Evolutionary conservation across 176 grass and related monocot genomes (phyloP).

Genomic region (Cenchrus purpureus): DNA sequence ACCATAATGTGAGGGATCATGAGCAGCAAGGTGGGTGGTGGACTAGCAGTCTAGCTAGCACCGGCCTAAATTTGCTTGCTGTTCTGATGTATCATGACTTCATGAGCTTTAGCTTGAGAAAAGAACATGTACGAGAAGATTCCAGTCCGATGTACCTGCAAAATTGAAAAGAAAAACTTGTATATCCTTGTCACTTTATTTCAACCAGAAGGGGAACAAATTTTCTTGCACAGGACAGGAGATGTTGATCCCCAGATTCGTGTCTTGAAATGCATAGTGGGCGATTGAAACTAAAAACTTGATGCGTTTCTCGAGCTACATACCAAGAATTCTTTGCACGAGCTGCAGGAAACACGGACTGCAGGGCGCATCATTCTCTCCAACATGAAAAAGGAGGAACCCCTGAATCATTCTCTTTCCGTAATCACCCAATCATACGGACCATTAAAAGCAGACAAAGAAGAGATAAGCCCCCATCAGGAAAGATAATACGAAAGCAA

Average conservation of each 20-base stretch:
- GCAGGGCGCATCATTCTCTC: slow-evolving; percentile 32
- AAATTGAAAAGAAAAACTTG: neutral
- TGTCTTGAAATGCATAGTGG: neutral
- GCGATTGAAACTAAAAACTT: neutral
- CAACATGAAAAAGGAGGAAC: slow-evolving; percentile 2
- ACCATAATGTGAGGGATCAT: neutral
- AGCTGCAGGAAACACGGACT: slow-evolving; percentile 40
- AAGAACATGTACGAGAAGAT: neutral
- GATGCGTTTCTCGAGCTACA: neutral
- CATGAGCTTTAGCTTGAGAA: too few relatives aligned
- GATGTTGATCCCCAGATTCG: neutral
- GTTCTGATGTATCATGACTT: neutral
- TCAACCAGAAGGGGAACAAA: neutral
- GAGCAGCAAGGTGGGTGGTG: neutral
- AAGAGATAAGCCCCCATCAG: slow-evolving; percentile 22
- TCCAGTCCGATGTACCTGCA: neutral
- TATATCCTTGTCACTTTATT: neutral
- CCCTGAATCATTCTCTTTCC: slow-evolving; percentile 26
- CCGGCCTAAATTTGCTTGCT: neutral
- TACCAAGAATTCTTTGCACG: slow-evolving; percentile 13
- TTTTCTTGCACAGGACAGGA: neutral
- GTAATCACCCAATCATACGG: slow-evolving; percentile 12
- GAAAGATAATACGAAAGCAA: slow-evolving; percentile 1
- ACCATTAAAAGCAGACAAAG: slow-evolving; percentile 26
- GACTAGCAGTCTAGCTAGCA: neutral